Base-by-base conservation (phyloP, 2,329 filamentous ascomycete species). In the Acrocalymma vagum region DNA sequence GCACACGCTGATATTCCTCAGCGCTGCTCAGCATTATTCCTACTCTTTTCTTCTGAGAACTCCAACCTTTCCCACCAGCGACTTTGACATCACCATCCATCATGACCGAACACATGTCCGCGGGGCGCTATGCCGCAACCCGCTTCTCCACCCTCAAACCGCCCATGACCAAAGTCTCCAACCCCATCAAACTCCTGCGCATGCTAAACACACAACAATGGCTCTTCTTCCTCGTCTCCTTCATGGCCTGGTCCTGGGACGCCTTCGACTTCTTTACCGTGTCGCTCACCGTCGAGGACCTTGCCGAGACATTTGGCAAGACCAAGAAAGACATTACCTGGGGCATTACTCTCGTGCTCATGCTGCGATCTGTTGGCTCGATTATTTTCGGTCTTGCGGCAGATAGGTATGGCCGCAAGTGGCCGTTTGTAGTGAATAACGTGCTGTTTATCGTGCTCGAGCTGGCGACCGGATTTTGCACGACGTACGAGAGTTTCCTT, bases 191-290 rank as follows among this genome's bases (percentile, higher is more conserved):
- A 7, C 68, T 80, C 0, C 64, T 84, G 15, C 60, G 67, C 13
- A 61, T 80, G 29, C 70, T 83, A 6, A 82, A 79, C 47, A 59
- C 58, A 20, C 76, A 81, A 31, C 79, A 83, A 70, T 83, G 80
- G 80, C 70, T 82, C n/a, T 81, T 82, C 64, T 83, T 82, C 61
- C 58, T 72, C 6, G 69, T 72, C 25, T 65, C 71, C 2, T 75
- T 76, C 44, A 54, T 74, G 11, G 79, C 72, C 3, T 83, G 80
- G 65, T 53, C 64, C 0, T 71, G 69, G 68, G 68, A 72, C 25
- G 74, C 80, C 0, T 82, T 84, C 41, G 81, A 84, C 56, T 84
- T 84, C 68, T 84, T 84, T 67, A 82, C 81, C 16, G 81, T 84
- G 16, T 82, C 78, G 5, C 64, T 84, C 34, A 81, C 79, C 0